Base-by-base conservation (phyloP, 108 stramenopile genomes). In the Epipyxis sp. region DNA sequence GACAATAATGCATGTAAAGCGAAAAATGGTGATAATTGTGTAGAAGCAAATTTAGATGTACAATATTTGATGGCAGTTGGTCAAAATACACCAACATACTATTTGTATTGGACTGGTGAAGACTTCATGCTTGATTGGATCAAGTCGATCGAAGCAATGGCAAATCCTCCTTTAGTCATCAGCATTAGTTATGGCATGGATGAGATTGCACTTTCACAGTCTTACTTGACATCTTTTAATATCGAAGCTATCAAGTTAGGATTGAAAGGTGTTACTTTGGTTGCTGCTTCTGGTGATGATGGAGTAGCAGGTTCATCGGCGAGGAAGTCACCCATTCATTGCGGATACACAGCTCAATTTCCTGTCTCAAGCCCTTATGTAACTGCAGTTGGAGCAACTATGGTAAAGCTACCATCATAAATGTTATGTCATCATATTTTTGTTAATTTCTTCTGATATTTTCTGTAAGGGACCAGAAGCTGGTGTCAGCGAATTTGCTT, bases 361-460 rank as follows among this genome's bases (percentile, higher is more conserved):
- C 88, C 88, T 39, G 88, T 83, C n/a, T 77, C 69, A 42, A 82
- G 81, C n/a, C 86, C 88, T 0, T 87, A 85, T 69, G 85, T 88
- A 1, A 87, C 86, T 41, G 83, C 85, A 30, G 86, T 88, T 30
- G 88, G 88, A 1, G 82, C 79, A 16, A 85, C 79, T 1, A 41
- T 78, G 44, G 65, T 85, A 76, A 2, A 13, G 35, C n/a, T 65
- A 16, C 16, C 62, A 65, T 40, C 1, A 1, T 20, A 42, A 65
- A 1, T 1, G 0, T 20, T 16, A 27, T 1, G 3, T 13, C 62
- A 20, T 65, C 62, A 27, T 45, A 37, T 1, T 20, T 20, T n/a
- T 62, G 43, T 50, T 80, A 80, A 1, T 80, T 77, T 37, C 69
- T 77, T 57, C 69, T 39, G 29, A 42, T 77, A 3, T 81, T 76